phyloP scores from a whole-genome alignment of 2,329 filamentous ascomycete species.

The Aspergillus alliaceus region DNA sequence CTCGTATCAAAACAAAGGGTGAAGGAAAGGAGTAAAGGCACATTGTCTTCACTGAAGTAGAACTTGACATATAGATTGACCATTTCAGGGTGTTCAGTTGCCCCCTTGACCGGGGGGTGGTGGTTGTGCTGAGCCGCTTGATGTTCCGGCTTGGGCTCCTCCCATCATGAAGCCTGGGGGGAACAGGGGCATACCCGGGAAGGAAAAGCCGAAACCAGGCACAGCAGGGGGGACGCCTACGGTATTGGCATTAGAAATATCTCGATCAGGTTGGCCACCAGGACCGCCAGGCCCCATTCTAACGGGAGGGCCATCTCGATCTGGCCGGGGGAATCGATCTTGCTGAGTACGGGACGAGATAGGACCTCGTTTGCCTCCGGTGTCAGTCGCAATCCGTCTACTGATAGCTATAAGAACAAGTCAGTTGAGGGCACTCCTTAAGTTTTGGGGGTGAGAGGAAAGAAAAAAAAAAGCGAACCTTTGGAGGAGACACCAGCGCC shows the following conservation, averaged over 20 bases:
- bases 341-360: constrained; percentile 44
- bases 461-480: too few relatives aligned
- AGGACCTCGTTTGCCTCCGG: constrained; percentile 50
- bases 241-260: constrained; percentile 39
- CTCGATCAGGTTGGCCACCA: constrained; percentile 34
- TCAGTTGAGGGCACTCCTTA: not conserved
- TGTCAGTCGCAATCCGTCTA: constrained; percentile 52
- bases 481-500: constrained; percentile 96
- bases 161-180: constrained; percentile 50
- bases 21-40: constrained; percentile 8
- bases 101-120: constrained; percentile 40
- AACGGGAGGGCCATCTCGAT: constrained; percentile 34
- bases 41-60: not conserved
- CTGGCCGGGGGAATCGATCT: constrained; percentile 33
- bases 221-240: constrained; percentile 56
- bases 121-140: constrained; percentile 33
- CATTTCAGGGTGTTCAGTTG: constrained; percentile 2
- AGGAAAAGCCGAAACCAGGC: constrained; percentile 56
- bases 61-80: constrained; percentile 5
- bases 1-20: constrained; percentile 22
- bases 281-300: constrained; percentile 22
- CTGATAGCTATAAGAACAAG: constrained; percentile 45
- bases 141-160: constrained; percentile 30
- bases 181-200: constrained; percentile 50
- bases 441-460: constrained; percentile 1